Conservation (phyloP, 805 yeast species). For the Tetrapisispora fleetii region DNA sequence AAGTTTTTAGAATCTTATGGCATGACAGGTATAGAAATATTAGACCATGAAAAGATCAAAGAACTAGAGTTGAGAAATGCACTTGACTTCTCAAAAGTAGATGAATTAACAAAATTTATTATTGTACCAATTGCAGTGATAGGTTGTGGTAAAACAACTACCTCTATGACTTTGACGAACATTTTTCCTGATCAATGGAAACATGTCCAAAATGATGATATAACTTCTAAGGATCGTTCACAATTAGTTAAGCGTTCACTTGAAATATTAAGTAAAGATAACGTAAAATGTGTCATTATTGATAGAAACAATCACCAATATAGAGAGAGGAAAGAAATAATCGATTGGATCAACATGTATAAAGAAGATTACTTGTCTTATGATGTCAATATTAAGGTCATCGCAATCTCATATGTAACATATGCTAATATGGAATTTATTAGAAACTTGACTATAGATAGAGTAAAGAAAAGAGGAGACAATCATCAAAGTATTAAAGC, state of each 20-base stretch:
- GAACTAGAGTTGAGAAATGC: conserved; percentile 33
- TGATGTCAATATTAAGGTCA: conserved; percentile 40
- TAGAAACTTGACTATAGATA: conserved; percentile 43
- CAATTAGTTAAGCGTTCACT: conserved; percentile 41
- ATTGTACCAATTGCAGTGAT: conserved; percentile 80
- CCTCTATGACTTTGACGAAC: conserved; percentile 46
- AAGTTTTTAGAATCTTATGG: conserved; percentile 46
- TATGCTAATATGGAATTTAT: conserved; percentile 30
- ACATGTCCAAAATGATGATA: conserved; percentile 74
- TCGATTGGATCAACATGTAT: conserved; percentile 39
- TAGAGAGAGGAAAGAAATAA: conserved; percentile 59
- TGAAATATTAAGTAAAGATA: conserved; percentile 29
- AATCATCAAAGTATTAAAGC: conserved; percentile 77
- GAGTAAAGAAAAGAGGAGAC: conserved; percentile 69
- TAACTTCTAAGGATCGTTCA: conserved; percentile 38
- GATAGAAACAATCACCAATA: conserved; percentile 78
- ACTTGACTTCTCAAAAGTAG: conserved; percentile 28
- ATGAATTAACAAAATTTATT: conserved; percentile 42
- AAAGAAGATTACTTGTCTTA: conserved; percentile 36
- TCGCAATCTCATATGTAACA: conserved; percentile 61
- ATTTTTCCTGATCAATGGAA: conserved; percentile 53
- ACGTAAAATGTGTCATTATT: conserved; percentile 45
- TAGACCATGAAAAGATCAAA: conserved; percentile 34
- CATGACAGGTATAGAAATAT: conserved; percentile 49
- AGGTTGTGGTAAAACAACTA: conserved; percentile 93